Percentiles rank a stretch among this genome's conserved stretches.
These are phyloP conservation scores for Candida freyschussii DNA, from an alignment of 1,139 yeast species.

Conservation along the genomic window DNA sequence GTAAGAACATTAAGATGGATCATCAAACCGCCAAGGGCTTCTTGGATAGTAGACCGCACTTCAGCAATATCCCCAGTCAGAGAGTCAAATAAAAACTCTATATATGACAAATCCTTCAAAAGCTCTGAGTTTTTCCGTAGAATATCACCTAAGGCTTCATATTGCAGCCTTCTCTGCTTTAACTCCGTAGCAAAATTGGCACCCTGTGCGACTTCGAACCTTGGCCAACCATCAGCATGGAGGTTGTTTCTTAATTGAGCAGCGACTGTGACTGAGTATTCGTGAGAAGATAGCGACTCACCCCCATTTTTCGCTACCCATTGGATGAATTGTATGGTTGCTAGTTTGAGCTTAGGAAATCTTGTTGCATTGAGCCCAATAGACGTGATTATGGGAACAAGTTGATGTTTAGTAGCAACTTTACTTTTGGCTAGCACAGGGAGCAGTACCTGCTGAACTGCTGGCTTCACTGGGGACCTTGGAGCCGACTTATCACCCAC, in stretches of 20 bases:
- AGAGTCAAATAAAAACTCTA: slow-evolving; percentile 71
- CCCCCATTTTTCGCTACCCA: slow-evolving; percentile 39
- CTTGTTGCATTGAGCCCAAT: slow-evolving; percentile 53
- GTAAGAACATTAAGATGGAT: slow-evolving; percentile 44
- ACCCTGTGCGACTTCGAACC: slow-evolving; percentile 33
- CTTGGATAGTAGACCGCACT: slow-evolving; percentile 65
- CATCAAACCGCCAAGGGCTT: slow-evolving; percentile 59
- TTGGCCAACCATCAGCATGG: slow-evolving; percentile 58
- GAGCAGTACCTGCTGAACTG: slow-evolving; percentile 57
- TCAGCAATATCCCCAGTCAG: slow-evolving; percentile 61
- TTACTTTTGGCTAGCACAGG: slow-evolving; percentile 47
- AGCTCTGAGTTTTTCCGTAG: slow-evolving; percentile 46
- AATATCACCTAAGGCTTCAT: slow-evolving; percentile 72
- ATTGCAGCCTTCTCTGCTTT: slow-evolving; percentile 54
- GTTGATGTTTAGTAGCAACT: slow-evolving; percentile 38
- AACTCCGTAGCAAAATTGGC: slow-evolving; percentile 24
- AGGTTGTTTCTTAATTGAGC: slow-evolving; percentile 47
- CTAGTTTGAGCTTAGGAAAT: slow-evolving; percentile 26
- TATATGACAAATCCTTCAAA: slow-evolving; percentile 45
- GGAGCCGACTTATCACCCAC: slow-evolving; percentile 38
- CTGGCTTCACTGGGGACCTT: slow-evolving; percentile 48
- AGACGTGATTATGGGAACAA: slow-evolving; percentile 41
- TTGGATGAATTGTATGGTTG: slow-evolving; percentile 54
- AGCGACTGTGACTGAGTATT: slow-evolving; percentile 42
- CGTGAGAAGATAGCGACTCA: slow-evolving; percentile 19